Conservation (phyloP, 176 grass and related monocot genomes). For the Lolium perenne region DNA sequence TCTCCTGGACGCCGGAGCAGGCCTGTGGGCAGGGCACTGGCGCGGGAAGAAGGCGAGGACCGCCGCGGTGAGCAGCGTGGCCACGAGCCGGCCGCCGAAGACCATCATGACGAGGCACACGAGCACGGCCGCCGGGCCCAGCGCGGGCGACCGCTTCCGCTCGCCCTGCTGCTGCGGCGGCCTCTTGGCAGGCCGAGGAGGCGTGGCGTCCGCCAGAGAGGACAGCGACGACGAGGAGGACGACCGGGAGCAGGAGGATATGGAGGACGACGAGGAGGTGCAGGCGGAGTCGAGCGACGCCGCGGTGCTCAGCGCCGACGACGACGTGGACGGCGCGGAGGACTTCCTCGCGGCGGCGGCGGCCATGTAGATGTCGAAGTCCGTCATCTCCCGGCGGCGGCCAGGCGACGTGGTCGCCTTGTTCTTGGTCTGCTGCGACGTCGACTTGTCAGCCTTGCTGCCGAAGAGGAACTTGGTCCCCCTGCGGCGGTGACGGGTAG, state of each 20-base stretch:
- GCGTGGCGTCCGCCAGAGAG: neutral
- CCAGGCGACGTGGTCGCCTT: neutral
- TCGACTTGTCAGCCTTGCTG: neutral
- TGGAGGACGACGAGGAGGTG: neutral
- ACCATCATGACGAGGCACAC: constrained; percentile 58
- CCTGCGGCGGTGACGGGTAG: neutral
- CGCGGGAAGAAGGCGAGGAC: constrained; percentile 46
- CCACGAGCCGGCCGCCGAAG: constrained; percentile 45
- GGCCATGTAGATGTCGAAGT: neutral
- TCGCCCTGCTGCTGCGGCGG: neutral
- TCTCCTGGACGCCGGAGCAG: neutral
- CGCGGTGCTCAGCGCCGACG: constrained; percentile 2
- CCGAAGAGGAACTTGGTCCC: neutral
- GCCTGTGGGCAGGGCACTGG: neutral
- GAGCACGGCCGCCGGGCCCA: constrained; percentile 28
- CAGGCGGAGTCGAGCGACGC: too few species aligned
- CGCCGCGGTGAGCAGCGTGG: constrained; percentile 50
- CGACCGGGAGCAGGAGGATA: neutral
- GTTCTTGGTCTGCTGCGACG: neutral
- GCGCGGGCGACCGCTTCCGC: neutral
- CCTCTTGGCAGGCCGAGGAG: neutral
- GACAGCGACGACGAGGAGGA: neutral
- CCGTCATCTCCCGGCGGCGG: neutral
- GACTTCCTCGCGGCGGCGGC: neutral
- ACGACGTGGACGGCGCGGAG: constrained; percentile 18